Evolutionary conservation across 2,329 filamentous ascomycete species (phyloP).

Genomic region (Xylaria digitata): DNA sequence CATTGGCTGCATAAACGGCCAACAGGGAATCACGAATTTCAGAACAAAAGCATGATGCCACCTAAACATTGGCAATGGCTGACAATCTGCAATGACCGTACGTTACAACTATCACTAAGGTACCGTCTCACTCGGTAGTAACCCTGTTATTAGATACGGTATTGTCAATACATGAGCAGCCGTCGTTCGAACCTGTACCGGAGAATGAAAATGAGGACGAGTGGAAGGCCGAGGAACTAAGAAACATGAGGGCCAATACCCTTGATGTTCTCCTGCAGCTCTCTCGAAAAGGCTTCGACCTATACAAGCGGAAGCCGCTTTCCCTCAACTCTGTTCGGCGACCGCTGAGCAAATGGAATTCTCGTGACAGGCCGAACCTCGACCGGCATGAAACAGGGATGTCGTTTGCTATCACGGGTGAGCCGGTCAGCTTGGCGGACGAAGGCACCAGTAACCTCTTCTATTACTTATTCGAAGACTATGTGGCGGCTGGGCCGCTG

Average conservation of each 20-base stretch:
- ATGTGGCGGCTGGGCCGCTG: slow-evolving; percentile 68
- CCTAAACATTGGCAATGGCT: slow-evolving; percentile 75
- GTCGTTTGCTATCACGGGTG: slow-evolving; percentile 35
- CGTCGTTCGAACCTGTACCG: slow-evolving; percentile 50
- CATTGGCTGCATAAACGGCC: slow-evolving; percentile 68
- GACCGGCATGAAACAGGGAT: slow-evolving; percentile 41
- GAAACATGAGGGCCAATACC: slow-evolving; percentile 54
- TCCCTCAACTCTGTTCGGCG: slow-evolving; percentile 56
- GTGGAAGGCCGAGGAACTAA: slow-evolving; percentile 49
- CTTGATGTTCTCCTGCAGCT: slow-evolving; percentile 54
- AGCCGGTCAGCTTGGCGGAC: slow-evolving; percentile 44
- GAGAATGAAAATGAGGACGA: slow-evolving; percentile 38
- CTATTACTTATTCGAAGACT: slow-evolving; percentile 76
- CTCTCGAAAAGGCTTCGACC: slow-evolving; percentile 53
- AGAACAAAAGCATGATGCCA: slow-evolving; percentile 52
- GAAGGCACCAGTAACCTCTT: slow-evolving; percentile 71
- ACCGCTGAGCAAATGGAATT: slow-evolving; percentile 55
- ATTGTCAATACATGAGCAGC: slow-evolving; percentile 74
- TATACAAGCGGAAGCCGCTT: slow-evolving; percentile 54
- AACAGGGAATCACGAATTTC: slow-evolving; percentile 38
- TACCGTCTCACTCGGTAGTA: slow-evolving; percentile 33
- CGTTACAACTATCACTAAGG: slow-evolving; percentile 32
- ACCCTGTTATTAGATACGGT: slow-evolving; percentile 65
- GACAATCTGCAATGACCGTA: slow-evolving; percentile 72
- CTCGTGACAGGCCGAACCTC: slow-evolving; percentile 41